Percentiles rank a stretch among this genome's conserved stretches.
phyloP scores from a whole-genome alignment of 768 basidiomycete species.

The Tricholoma hemisulphureum region DNA sequence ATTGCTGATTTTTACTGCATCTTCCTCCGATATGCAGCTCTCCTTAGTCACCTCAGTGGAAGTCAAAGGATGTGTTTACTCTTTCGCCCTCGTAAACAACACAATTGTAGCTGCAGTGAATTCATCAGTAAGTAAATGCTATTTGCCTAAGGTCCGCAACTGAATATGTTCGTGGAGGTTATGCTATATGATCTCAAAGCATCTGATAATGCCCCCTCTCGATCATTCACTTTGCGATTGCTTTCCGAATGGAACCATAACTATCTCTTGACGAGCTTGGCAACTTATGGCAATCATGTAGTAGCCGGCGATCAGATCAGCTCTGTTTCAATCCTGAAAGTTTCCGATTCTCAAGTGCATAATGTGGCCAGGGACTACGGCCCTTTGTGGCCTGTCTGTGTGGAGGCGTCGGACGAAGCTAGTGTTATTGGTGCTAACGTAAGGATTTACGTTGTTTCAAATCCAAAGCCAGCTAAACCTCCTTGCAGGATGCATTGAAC shows the following conservation, averaged over 20 bases:
- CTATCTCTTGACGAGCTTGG: conserved; percentile 71
- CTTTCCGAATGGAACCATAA: conserved; percentile 76
- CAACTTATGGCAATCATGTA: conserved; percentile 50
- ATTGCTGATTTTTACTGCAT: conserved; percentile 53
- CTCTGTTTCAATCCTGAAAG: conserved; percentile 69
- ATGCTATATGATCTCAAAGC: conserved; percentile 42
- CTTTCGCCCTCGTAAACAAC: conserved; percentile 48
- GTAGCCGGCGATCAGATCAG: conserved; percentile 79
- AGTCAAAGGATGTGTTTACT: conserved; percentile 69
- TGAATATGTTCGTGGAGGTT: conserved; percentile 36
- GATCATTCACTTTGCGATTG: conserved; percentile 38
- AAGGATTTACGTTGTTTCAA: conserved; percentile 25
- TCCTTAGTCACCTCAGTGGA: conserved; percentile 41
- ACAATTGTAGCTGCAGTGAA: conserved; percentile 71
- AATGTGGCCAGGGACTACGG: conserved; percentile 72
- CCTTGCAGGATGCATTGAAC: conserved; percentile 63
- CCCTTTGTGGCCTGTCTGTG: conserved; percentile 68
- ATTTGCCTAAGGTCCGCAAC: not conserved
- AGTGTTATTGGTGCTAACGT: conserved; percentile 77
- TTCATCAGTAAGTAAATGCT: conserved; percentile 55
- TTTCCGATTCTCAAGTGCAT: conserved; percentile 42
- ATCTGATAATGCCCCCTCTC: conserved; percentile 28
- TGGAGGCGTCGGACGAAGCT: conserved; percentile 54
- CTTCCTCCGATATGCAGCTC: conserved; percentile 29
- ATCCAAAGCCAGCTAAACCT: not conserved